These are phyloP conservation scores for Kwoniella mangroviensis DNA, from an alignment of 768 basidiomycete species.

Conservation along the genomic window DNA sequence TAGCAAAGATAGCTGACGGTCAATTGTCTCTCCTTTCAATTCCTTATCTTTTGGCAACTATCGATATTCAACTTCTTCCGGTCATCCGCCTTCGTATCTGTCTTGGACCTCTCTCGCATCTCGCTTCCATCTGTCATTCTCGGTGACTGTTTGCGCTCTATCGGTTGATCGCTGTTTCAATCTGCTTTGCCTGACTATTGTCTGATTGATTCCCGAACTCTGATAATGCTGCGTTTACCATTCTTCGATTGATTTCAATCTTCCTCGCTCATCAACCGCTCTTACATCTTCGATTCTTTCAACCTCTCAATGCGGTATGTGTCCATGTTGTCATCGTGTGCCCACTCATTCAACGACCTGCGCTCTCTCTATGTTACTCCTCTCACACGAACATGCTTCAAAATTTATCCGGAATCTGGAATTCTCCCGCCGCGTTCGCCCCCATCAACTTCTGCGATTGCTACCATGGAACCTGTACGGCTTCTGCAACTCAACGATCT, in stretches of 20 bases:
- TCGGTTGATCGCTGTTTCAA: neutral
- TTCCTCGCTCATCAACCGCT: no score
- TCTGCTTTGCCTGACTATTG: neutral
- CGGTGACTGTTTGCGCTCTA: neutral
- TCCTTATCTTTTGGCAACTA: neutral
- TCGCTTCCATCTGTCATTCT: neutral
- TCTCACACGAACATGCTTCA: neutral
- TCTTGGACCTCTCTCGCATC: neutral
- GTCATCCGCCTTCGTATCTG: neutral
- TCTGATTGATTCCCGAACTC: neutral
- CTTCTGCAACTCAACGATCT: neutral
- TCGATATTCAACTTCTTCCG: neutral
- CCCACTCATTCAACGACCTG: neutral
- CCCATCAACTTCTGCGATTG: neutral
- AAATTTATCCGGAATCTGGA: neutral
- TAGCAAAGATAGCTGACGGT: constrained; percentile 23
- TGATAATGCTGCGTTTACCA: neutral
- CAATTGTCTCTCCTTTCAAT: constrained; percentile 6
- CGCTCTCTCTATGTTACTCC: neutral
- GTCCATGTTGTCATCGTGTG: neutral
- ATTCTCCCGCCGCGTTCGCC: neutral
- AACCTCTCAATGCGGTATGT: neutral
- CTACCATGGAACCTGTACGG: neutral
- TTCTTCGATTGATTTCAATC: neutral
- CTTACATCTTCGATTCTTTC: neutral